These are phyloP conservation scores for Fraxinus cuspidata DNA, from an alignment of 257 asterid species.

Conservation along the genomic window DNA sequence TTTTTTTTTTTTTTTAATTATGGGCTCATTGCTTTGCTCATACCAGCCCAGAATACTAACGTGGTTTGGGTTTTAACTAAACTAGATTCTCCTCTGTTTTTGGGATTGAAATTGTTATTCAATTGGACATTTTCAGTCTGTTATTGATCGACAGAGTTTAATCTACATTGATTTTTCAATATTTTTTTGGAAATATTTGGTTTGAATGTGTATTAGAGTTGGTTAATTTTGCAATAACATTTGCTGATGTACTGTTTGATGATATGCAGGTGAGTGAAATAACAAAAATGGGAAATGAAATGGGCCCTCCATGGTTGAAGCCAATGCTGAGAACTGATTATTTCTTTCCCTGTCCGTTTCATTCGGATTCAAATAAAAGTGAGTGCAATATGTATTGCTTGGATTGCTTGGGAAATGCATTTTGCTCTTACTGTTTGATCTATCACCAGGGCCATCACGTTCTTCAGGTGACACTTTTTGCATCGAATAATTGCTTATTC, in stretches of 20 bases:
- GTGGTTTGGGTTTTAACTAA: conserved; percentile 7
- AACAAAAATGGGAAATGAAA: conserved; percentile 28
- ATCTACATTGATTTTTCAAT: not conserved
- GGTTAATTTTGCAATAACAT: not conserved
- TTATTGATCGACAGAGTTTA: not conserved
- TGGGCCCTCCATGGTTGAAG: conserved; percentile 61
- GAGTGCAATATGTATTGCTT: conserved; percentile 72
- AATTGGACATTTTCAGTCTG: conserved; percentile 31
- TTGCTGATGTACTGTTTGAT: not conserved
- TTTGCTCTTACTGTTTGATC: conserved; percentile 56
- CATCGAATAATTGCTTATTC: not conserved
- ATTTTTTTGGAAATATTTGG: no score
- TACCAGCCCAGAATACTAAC: conserved; percentile 11
- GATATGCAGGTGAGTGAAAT: conserved; percentile 45
- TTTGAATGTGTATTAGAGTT: not conserved
- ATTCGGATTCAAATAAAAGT: conserved; percentile 52
- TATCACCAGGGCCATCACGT: conserved; percentile 59
- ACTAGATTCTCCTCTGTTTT: conserved; percentile 15
- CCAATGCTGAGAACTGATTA: conserved; percentile 57
- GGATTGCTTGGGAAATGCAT: conserved; percentile 66
- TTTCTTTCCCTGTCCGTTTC: conserved; percentile 50
- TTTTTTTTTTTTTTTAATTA: no score
- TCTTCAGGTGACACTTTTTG: conserved; percentile 44
- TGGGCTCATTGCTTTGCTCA: conserved; percentile 4
- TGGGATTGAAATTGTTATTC: conserved; percentile 14